Evolutionary conservation across 2,329 filamentous ascomycete genomes (phyloP).

Genomic region (Drechslera avenae): DNA sequence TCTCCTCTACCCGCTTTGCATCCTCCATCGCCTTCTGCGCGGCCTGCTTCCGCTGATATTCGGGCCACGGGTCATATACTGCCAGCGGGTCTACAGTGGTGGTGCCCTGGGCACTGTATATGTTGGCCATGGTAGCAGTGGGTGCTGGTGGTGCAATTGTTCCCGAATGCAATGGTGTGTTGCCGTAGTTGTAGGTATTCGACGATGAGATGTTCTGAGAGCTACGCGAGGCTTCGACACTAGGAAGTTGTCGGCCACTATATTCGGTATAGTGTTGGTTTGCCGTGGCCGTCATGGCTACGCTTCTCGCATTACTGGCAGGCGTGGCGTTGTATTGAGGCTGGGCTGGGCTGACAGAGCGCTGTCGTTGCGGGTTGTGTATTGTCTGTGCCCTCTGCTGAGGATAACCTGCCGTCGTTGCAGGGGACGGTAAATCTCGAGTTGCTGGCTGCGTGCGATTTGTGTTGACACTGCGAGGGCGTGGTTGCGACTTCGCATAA

Average conservation of each 20-base stretch:
- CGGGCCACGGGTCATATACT: conserved; percentile 60
- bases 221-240: conserved; percentile 24
- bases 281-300: conserved; percentile 17
- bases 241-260: conserved; percentile 27
- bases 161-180: conserved; percentile 15
- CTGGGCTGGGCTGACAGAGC: conserved; percentile 37
- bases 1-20: conserved; percentile 43
- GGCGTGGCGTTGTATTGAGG: conserved; percentile 26
- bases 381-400: conserved; percentile 31
- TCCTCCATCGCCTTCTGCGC: conserved; percentile 44
- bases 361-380: conserved; percentile 36
- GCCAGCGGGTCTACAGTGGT: conserved; percentile 59
- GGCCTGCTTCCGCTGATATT: conserved; percentile 52
- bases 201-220: conserved; percentile 19
- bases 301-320: conserved; percentile 12
- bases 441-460: conserved; percentile 25
- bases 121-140: conserved; percentile 23
- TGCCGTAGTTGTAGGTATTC: conserved; percentile 29
- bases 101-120: conserved; percentile 34
- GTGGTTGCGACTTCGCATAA: conserved; percentile 34
- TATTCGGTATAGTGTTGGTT: conserved; percentile 32
- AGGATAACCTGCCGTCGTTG: conserved; percentile 29
- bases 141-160: conserved; percentile 22
- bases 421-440: conserved; percentile 32
- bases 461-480: conserved; percentile 35